Evolutionary conservation across 331 rosid genomes (phyloP).

Genomic region (Arachis monticola): DNA sequence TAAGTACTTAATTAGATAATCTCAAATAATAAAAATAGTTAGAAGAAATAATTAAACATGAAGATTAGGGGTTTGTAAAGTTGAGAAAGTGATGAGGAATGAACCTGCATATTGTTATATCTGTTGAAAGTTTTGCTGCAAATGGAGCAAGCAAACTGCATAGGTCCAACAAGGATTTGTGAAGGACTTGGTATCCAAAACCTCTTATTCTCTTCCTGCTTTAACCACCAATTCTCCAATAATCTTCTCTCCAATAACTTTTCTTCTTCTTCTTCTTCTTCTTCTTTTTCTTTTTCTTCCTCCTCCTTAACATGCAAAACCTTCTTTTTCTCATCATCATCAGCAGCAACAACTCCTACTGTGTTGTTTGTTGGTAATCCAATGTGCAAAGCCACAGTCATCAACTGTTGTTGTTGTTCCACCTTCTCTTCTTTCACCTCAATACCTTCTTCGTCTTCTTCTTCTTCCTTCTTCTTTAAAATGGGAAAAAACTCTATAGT

Average conservation of each 20-base stretch:
- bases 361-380: constrained; percentile 63
- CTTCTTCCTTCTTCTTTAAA: constrained; percentile 23
- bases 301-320: constrained; percentile 48
- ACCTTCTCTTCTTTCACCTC: constrained; percentile 60
- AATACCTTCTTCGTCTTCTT: constrained; percentile 34
- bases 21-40: too few species aligned
- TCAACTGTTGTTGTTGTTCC: constrained; percentile 39
- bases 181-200: constrained; percentile 97
- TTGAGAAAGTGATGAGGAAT: constrained; percentile 21
- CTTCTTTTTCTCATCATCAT: constrained; percentile 18
- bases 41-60: too few species aligned
- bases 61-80: too few species aligned
- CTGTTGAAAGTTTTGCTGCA: constrained; percentile 94
- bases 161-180: constrained; percentile 95
- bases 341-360: constrained; percentile 5
- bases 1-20: too few species aligned
- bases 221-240: constrained; percentile 48
- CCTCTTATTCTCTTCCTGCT: constrained; percentile 46
- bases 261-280: too few species aligned
- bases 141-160: constrained; percentile 94
- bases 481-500: constrained; percentile 70
- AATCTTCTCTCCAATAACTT: constrained; percentile 33
- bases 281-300: constrained; percentile 15
- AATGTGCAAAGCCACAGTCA: constrained; percentile 80
- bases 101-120: constrained; percentile 97